Percentiles rank a stretch among this genome's conserved stretches.
Evolutionary conservation across 116 monocot genomes (phyloP).

Genomic region (Posidonia oceanica): DNA sequence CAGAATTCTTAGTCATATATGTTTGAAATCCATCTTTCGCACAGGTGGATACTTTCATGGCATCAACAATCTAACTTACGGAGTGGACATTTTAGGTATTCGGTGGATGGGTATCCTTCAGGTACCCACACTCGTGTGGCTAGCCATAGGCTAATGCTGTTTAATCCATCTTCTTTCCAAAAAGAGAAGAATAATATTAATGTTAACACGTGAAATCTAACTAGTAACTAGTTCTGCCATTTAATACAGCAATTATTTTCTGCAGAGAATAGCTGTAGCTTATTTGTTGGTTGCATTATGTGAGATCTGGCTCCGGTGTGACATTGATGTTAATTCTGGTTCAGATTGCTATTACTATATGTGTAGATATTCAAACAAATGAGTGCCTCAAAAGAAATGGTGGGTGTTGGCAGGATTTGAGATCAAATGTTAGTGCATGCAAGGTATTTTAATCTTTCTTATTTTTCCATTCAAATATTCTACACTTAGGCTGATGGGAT

Average conservation of each 20-base stretch:
- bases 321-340: constrained; percentile 40
- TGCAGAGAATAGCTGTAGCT: constrained; percentile 89
- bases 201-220: too few species aligned
- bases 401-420: constrained; percentile 62
- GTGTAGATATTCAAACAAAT: constrained; percentile 75
- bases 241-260: neutral
- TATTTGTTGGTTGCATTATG: constrained; percentile 59
- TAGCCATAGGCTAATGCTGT: too few species aligned
- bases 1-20: too few species aligned
- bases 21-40: neutral
- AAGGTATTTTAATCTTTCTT: constrained; percentile 62
- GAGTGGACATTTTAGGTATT: constrained; percentile 67
- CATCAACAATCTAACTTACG: constrained; percentile 57
- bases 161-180: neutral
- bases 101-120: constrained; percentile 86
- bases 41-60: constrained; percentile 91
- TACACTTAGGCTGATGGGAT: neutral
- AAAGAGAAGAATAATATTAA: too few species aligned
- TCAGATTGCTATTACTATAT: too few species aligned
- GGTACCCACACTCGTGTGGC: constrained; percentile 8
- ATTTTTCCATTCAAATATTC: too few species aligned
- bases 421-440: constrained; percentile 61
- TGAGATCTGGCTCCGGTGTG: constrained; percentile 78
- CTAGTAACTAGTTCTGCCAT: too few species aligned
- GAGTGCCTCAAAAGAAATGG: constrained; percentile 70